Evolutionary conservation across 1,284 basidiomycete species (phyloP).

Genomic region (Macrocybe sp.): DNA sequence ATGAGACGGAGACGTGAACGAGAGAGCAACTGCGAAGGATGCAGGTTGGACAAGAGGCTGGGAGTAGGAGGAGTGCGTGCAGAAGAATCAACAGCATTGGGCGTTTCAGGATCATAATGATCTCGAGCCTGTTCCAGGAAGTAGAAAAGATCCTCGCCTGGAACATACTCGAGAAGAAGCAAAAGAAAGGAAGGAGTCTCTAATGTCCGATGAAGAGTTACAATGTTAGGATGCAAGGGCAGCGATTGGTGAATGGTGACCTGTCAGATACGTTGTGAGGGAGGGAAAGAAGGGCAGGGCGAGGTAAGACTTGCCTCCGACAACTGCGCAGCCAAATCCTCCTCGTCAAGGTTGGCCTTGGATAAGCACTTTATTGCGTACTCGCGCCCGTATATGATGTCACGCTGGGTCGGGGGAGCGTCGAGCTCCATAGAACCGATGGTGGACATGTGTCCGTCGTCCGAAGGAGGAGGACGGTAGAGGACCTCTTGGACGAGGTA

Average conservation of each 20-base stretch:
- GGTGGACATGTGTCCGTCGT: conserved; percentile 52
- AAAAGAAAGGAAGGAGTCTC: conserved; percentile 47
- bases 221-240: conserved; percentile 89
- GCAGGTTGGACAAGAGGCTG: conserved; percentile 84
- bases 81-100: conserved; percentile 40
- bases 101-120: conserved; percentile 61
- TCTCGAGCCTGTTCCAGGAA: conserved; percentile 94
- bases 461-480: conserved; percentile 52
- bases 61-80: conserved; percentile 89
- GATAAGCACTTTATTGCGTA: conserved; percentile 96
- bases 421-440: conserved; percentile 60
- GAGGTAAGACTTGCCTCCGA: conserved; percentile 60
- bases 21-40: conserved; percentile 80
- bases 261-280: conserved; percentile 28
- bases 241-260: conserved; percentile 95
- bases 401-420: conserved; percentile 22
- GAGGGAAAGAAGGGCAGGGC: neutral
- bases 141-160: conserved; percentile 95
- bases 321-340: conserved; percentile 82
- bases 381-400: conserved; percentile 71
- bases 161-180: conserved; percentile 76
- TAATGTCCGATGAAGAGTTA: conserved; percentile 88
- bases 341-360: conserved; percentile 86
- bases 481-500: conserved; percentile 88
- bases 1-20: conserved; percentile 87